Percentiles rank a stretch among this genome's conserved stretches.
These are phyloP conservation scores for Gentiana dahurica DNA, from an alignment of 257 asterid genomes.

Conservation along the genomic window DNA sequence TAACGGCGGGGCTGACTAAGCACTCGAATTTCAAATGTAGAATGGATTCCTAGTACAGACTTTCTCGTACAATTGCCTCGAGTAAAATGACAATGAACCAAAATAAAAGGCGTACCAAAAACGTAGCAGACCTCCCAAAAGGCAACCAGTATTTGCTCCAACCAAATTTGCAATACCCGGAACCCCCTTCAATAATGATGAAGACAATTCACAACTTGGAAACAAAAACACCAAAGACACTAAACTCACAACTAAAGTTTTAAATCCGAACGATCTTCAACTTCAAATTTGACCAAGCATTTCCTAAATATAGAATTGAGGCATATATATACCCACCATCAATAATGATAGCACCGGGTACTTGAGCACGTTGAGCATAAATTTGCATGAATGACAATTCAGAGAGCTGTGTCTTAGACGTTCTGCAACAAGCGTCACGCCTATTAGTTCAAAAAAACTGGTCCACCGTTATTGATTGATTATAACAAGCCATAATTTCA, in stretches of 20 bases:
- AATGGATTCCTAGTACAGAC: too few species aligned
- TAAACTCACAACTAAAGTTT: too few species aligned
- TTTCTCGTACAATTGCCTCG: too few species aligned
- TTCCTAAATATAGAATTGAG: too few species aligned
- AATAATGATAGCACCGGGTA: constrained; percentile 79
- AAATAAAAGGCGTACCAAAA: constrained; percentile 45
- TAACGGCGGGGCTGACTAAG: too few species aligned
- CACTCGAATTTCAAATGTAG: too few species aligned
- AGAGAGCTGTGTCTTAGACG: constrained; percentile 50
- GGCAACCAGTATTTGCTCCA: constrained; percentile 95
- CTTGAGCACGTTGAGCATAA: constrained; percentile 70
- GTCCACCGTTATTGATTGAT: too few species aligned
- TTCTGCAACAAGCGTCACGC: constrained; percentile 39
- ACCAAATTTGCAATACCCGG: constrained; percentile 95
- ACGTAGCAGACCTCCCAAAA: constrained; percentile 92
- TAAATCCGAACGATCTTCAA: too few species aligned
- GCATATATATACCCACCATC: constrained; percentile 45
- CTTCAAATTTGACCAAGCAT: too few species aligned
- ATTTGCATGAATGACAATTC: constrained; percentile 82
- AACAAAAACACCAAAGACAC: too few species aligned
- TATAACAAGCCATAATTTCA: too few species aligned
- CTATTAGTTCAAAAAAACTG: background rate
- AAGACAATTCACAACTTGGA: background rate
- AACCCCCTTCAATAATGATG: constrained; percentile 53
- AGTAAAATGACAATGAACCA: constrained; percentile 3